Percentiles rank a stretch among this genome's conserved stretches.
phyloP scores from a whole-genome alignment of 805 yeast genomes.

The Hyphopichia homilentoma region DNA sequence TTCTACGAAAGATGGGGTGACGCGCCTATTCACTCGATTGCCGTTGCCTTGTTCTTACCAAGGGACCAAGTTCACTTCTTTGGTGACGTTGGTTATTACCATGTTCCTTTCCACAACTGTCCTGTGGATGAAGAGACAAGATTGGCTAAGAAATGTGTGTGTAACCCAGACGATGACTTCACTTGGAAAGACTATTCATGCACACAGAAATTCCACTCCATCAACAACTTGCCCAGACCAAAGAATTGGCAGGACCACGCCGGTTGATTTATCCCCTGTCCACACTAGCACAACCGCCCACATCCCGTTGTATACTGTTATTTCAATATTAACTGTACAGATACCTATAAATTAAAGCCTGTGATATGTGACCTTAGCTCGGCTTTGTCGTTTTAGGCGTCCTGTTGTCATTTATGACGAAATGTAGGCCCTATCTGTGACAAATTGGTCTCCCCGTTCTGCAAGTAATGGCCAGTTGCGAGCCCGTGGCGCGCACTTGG shows the following conservation, averaged over 20 bases:
- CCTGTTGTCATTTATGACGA: no score
- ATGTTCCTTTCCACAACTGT: constrained; percentile 77
- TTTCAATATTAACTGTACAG: no score
- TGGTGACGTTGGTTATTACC: constrained; percentile 81
- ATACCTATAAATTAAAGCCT: no score
- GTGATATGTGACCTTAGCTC: no score
- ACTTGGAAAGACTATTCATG: constrained; percentile 76
- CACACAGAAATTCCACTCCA: constrained; percentile 57
- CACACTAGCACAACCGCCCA: background rate
- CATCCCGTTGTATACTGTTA: no score
- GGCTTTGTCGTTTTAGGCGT: no score
- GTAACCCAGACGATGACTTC: constrained; percentile 70
- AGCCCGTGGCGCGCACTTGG: no score
- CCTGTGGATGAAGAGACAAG: constrained; percentile 67
- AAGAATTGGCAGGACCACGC: constrained; percentile 65
- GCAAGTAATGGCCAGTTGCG: no score
- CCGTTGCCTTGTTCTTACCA: constrained; percentile 73
- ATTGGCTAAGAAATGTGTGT: constrained; percentile 59
- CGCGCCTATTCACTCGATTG: constrained; percentile 89
- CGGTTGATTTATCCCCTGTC: constrained; percentile 17
- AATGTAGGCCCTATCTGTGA: no score
- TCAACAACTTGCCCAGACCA: constrained; percentile 57
- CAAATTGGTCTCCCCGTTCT: no score
- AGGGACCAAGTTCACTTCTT: constrained; percentile 69
- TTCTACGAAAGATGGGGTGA: constrained; percentile 95